phyloP scores from a whole-genome alignment of 2,329 filamentous ascomycete genomes.

The Graphium sp. region DNA sequence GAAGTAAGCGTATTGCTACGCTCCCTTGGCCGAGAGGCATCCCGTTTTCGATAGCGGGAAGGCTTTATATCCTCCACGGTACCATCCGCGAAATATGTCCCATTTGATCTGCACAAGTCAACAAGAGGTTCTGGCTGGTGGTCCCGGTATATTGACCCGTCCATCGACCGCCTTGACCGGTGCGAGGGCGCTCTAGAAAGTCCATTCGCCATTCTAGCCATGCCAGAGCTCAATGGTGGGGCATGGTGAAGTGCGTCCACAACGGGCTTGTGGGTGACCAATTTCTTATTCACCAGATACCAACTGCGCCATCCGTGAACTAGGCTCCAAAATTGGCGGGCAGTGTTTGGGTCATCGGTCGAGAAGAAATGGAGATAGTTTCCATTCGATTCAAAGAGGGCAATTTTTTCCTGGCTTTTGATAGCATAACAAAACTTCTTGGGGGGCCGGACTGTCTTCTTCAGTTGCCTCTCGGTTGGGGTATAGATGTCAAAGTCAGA shows the following conservation, averaged over 20 bases:
- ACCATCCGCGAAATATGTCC: too few species aligned
- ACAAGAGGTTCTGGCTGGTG: conserved; percentile 53
- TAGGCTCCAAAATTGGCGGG: conserved; percentile 50
- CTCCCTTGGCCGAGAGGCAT: conserved; percentile 1
- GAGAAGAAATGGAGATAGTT: conserved; percentile 91
- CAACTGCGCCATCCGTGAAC: conserved; percentile 80
- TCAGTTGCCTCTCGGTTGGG: conserved; percentile 49
- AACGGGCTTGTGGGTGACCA: conserved; percentile 20
- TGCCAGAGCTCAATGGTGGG: too few species aligned
- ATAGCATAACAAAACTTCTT: conserved; percentile 76
- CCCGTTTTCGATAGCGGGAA: neutral
- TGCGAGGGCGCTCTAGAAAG: conserved; percentile 16
- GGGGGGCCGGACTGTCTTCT: conserved; percentile 62
- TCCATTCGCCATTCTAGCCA: too few species aligned
- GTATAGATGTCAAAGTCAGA: conserved; percentile 88
- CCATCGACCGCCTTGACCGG: conserved; percentile 21
- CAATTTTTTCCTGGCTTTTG: conserved; percentile 81
- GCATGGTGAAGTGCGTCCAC: too few species aligned
- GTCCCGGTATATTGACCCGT: conserved; percentile 41
- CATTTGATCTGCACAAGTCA: too few species aligned
- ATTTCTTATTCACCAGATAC: conserved; percentile 66
- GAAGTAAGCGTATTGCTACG: conserved; percentile 1
- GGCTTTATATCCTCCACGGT: neutral
- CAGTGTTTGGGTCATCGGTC: conserved; percentile 52
- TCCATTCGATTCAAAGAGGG: conserved; percentile 63